Percentiles rank a stretch among this genome's conserved stretches.
Evolutionary conservation across 305 asterid species (phyloP).

Genomic region (Fraxinus ornus): DNA sequence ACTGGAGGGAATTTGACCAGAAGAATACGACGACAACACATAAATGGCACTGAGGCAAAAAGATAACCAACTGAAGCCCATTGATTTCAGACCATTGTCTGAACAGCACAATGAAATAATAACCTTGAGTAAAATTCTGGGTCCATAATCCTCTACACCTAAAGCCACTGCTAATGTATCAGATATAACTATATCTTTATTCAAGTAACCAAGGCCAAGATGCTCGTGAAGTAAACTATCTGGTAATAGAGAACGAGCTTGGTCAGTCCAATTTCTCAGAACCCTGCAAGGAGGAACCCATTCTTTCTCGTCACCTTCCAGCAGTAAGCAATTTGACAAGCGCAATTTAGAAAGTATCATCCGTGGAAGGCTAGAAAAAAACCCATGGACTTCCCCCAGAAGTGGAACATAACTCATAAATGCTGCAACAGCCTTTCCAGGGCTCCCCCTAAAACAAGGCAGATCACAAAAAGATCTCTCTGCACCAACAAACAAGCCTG

Average conservation of each 20-base stretch:
- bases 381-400: constrained; percentile 90
- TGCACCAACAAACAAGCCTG: constrained; percentile 75
- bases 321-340: constrained; percentile 72
- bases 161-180: constrained; percentile 80
- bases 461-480: constrained; percentile 72
- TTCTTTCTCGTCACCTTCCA: constrained; percentile 53
- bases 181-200: constrained; percentile 71
- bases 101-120: constrained; percentile 63
- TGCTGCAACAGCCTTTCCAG: constrained; percentile 72
- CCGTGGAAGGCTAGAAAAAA: constrained; percentile 80
- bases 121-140: constrained; percentile 51
- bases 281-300: constrained; percentile 95
- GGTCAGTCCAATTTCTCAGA: constrained; percentile 80
- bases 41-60: constrained; percentile 67
- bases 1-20: constrained; percentile 31
- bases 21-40: constrained; percentile 45
- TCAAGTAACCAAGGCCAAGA: constrained; percentile 83
- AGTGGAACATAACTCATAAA: constrained; percentile 92
- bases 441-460: constrained; percentile 66
- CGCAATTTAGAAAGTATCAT: constrained; percentile 77
- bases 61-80: constrained; percentile 82
- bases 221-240: constrained; percentile 70
- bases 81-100: constrained; percentile 50
- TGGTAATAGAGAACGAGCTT: constrained; percentile 63
- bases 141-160: constrained; percentile 91